Conservation (phyloP, 1,139 yeast species). For the Yamadazyma oceani region DNA sequence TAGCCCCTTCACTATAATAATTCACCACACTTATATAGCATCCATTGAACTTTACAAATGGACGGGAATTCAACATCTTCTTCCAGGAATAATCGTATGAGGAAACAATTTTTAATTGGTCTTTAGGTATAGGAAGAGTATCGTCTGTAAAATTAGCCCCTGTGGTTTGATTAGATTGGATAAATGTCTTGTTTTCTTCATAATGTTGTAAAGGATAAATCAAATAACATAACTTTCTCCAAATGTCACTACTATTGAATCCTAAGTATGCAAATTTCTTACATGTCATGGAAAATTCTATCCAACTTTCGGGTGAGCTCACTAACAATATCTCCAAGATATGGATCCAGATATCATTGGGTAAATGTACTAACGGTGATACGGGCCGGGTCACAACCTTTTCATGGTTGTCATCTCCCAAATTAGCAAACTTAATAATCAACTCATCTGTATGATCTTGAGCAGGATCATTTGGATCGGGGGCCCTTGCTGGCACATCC, state of each 20-base stretch:
- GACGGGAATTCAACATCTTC: constrained; percentile 49
- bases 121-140: constrained; percentile 38
- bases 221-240: constrained; percentile 56
- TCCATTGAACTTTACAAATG: constrained; percentile 78
- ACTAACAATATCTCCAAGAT: constrained; percentile 55
- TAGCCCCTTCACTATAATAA: constrained; percentile 78
- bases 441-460: constrained; percentile 18
- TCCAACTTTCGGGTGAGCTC: constrained; percentile 64
- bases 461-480: constrained; percentile 20
- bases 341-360: constrained; percentile 61
- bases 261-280: constrained; percentile 62
- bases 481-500: constrained; percentile 29
- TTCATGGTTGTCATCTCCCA: constrained; percentile 31
- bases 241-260: constrained; percentile 51
- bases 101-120: constrained; percentile 44
- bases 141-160: constrained; percentile 19
- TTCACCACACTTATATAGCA: constrained; percentile 83
- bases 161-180: constrained; percentile 15
- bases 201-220: constrained; percentile 61
- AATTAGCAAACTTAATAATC: constrained; percentile 30
- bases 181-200: constrained; percentile 34
- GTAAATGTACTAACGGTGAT: constrained; percentile 56
- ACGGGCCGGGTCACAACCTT: constrained; percentile 39
- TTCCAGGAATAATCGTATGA: constrained; percentile 55
- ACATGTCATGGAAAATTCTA: constrained; percentile 62